Conservation (phyloP, 164 flowering plant genomes). For the Nymphaea thermarum region DNA sequence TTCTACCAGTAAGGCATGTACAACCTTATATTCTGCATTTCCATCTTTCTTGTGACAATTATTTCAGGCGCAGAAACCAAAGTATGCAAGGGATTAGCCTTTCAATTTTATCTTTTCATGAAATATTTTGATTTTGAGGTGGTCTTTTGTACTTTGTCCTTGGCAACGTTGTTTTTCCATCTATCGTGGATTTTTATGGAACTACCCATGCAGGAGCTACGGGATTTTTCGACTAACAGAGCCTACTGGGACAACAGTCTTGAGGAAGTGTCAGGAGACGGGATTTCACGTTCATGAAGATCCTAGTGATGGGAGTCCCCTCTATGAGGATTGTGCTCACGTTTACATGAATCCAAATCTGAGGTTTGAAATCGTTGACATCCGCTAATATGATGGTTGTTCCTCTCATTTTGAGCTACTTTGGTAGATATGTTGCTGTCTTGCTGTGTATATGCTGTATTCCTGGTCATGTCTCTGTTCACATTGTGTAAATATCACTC, state of each 20-base stretch:
- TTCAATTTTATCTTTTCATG: too few species aligned
- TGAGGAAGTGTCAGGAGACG: constrained; percentile 46
- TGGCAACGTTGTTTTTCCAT: background rate
- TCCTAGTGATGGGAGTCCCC: constrained; percentile 48
- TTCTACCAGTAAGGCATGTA: background rate
- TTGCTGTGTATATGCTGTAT: background rate
- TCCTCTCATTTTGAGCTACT: background rate
- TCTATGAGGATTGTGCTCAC: constrained; percentile 58
- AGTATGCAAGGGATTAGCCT: background rate
- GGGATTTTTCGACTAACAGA: constrained; percentile 63
- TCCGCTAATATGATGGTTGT: constrained; percentile 24
- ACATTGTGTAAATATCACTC: too few species aligned
- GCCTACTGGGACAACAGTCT: constrained; percentile 44
- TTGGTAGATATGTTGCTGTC: too few species aligned
- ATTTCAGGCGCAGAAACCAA: background rate
- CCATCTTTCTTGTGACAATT: background rate
- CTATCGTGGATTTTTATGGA: background rate
- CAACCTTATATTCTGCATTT: background rate
- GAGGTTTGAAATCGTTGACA: constrained; percentile 68
- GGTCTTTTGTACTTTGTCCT: background rate
- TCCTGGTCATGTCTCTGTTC: background rate
- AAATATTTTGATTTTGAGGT: too few species aligned
- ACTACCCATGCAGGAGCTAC: constrained; percentile 26
- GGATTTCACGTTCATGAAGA: constrained; percentile 69
- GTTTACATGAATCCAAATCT: constrained; percentile 55